Evolutionary conservation across 164 flowering plant genomes (phyloP), one percentile per base, ranked within the genome.

Genomic region (Stephania japonica): DNA sequence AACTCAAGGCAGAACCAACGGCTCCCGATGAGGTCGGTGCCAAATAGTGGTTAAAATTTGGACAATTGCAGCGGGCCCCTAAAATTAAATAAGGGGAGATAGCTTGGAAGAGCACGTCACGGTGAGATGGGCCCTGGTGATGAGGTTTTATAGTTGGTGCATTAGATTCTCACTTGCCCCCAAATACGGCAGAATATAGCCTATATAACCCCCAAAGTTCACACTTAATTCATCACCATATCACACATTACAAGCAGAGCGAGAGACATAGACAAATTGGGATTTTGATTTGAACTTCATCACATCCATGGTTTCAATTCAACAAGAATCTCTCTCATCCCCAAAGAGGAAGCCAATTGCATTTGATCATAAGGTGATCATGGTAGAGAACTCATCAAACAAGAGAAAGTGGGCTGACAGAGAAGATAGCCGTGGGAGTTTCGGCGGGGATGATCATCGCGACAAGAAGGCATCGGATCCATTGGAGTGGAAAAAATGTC

Each of bases 401-500:
- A 92, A 90, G 88, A 85, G 98, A 72, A 90, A 85, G 75, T 79
- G 81, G 78, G 83, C 77, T 43, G 84, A 79, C 14, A 64, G 62
- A 12, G 77, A 38, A 44, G 65, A 21, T 26, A 77, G 43, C 7
- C 26, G 23, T 13, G 53, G 43, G 56, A 24, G 65, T 65, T 38
- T 62, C 69, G 59, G 77, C 71, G 44, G 81, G 75, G 75, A 32
- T 32, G 27, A 21, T 14, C 5, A 12, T 67, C 44, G 13, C 16
- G 23, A 70, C 18, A 80, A 75, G 5, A 88, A 89, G 56, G 85
- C 84, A 61, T 93, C 89, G 6, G 66, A 88, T 25, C 92, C 96
- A 44, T 73, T 75, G n/a, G 94, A 89, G 73, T 90, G 94, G 97
- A 88, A 90, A 79, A 77, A 85, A 53, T 87, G 91, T 73, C 88